Evolutionary conservation across 1,139 yeast species (phyloP), one percentile per base, ranked within the genome.

Genomic region (Suhomyces terraborum): DNA sequence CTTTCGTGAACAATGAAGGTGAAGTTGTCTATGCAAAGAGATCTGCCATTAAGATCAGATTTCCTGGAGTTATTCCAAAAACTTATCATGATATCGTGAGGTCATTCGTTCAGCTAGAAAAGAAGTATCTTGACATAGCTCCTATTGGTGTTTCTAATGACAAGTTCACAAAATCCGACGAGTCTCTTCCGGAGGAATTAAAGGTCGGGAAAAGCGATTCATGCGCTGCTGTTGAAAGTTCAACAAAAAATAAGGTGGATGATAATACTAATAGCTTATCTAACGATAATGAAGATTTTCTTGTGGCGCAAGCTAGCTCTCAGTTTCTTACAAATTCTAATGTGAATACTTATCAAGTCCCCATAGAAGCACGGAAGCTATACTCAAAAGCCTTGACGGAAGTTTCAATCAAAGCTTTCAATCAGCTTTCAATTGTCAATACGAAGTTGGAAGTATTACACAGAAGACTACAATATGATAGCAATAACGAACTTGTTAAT

Each of bases 1-100:
- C 85, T 0, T 72, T 80, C 45, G 64, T 81, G 36, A 75, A 76
- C 43, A 67, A 73, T 30, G 74, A 73, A 44, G 93, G 94, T 4
- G 78, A 72, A 35, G 61, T 84, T 6, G 53, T 67, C 1, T 80
- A 74, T 61, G 74, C 75, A 1, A 63, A 75, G 9, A 72, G 70
- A 44, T 56, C 64, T n/a, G 58, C 61, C 9, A 73, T 84, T 36
- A 64, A 66, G 32, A 55, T 78, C 26, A 64, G 89, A 41, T 62
- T 84, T 8, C 89, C 91, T 1, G 58, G 63, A 2, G 70, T 78
- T 2, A 65, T 79, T 28, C 82, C 83, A 0, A 45, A 49, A 2
- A 40, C 52, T 24, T 56, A 52, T 32, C 48, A 49, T 9, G 42
- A 45, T 1, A 42, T 61, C 1, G 39, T 71, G 4, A 43, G 52